Percentiles rank a stretch among this genome's conserved stretches.
These are phyloP conservation scores for Trametes polyzona DNA, from an alignment of 1,284 basidiomycete genomes.

Conservation along the genomic window DNA sequence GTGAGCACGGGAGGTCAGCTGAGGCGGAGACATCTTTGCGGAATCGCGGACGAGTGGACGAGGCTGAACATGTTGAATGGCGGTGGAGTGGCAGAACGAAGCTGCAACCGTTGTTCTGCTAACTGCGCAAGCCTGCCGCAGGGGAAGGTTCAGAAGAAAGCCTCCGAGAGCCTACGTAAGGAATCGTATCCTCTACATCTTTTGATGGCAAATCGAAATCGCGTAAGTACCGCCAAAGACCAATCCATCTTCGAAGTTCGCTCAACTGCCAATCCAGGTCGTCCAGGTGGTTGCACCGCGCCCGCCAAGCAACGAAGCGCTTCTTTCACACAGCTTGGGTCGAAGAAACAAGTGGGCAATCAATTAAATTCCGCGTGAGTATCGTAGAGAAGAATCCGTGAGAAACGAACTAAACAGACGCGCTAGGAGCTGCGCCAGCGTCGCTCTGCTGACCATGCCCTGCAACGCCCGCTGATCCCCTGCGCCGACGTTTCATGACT, in stretches of 20 bases:
- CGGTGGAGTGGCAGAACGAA: too few species aligned
- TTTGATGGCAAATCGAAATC: background rate
- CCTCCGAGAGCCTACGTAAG: too few species aligned
- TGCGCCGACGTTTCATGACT: conserved; percentile 33
- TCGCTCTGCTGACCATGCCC: background rate
- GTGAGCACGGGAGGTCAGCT: too few species aligned
- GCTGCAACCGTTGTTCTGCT: too few species aligned
- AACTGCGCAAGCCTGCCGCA: too few species aligned
- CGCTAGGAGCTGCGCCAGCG: background rate
- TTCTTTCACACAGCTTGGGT: background rate
- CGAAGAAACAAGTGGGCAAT: background rate
- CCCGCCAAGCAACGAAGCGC: background rate
- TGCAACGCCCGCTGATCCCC: background rate
- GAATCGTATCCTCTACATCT: too few species aligned
- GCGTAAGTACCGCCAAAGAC: background rate
- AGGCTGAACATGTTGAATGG: too few species aligned
- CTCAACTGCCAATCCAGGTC: background rate
- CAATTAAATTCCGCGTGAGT: background rate
- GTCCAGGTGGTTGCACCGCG: background rate
- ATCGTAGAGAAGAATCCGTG: conserved; percentile 1
- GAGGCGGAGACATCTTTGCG: too few species aligned
- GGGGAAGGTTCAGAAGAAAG: too few species aligned
- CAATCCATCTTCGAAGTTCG: background rate
- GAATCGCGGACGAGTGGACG: too few species aligned
- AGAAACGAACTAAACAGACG: background rate